Base-by-base conservation (phyloP, 2,329 filamentous ascomycete species). In the Fusarium decemcellulare region DNA sequence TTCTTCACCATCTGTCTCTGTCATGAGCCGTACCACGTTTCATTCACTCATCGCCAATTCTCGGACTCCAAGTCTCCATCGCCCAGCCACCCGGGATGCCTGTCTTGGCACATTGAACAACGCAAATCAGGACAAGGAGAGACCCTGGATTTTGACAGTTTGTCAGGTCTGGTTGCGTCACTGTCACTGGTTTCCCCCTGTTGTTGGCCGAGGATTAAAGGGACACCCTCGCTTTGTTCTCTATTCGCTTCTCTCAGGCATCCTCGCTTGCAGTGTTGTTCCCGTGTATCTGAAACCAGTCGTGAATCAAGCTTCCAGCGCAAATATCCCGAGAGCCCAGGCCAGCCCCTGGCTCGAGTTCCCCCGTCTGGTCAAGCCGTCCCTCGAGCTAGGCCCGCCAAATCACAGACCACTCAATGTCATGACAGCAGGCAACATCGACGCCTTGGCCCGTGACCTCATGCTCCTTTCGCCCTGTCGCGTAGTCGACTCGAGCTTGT, bases 241-340 rank as follows among this genome's bases (percentile, higher is more conserved):
- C 8, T 15, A 32, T n/a, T 29, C 23, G 18, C 42, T 8, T n/a
- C n/a, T 42, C 27, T 42, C 37, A 23, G n/a, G 12, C 32, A 34
- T 9, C 12, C 9, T 34, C 32, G 32, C 8, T 12, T 34, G 32
- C 32, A 34, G 32, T 43, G 36, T 51, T 51, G 32, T 3, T 27
- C 23, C 11, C 2, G 11, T 53, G 29, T 27, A 59, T 48, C 43
- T 43, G 44, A 34, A 57, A 57, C 43, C 14, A 34, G 15, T 23
- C 16, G 27, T 18, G 27, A 34, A 36, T 51, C 44, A 52, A 59
- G 54, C 56, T 58, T 61, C 53, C 29, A 53, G 36, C 16, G 23
- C 30, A 51, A 72, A 55, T 48, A 61, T 64, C 37, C 58, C 40
- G 68, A 73, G 58, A 62, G 66, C 70, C 57, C 59, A 63, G 70